Base-by-base conservation (phyloP, 192 early-diverging fungal genomes). In the Fimicolochytrium jonesii region DNA sequence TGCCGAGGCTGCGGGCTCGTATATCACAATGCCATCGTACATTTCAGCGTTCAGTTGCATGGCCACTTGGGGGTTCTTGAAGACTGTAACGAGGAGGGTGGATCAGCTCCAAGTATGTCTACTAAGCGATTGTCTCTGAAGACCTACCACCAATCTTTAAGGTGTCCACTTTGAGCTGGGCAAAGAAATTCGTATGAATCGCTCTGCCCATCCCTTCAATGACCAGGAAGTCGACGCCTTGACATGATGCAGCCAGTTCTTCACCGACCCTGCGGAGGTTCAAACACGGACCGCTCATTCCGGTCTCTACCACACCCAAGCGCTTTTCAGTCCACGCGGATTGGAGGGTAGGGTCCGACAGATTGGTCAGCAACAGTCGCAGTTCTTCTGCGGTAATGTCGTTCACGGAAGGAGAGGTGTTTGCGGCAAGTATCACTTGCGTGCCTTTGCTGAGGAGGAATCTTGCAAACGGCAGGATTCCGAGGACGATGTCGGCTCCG, bases 181-280 rank as follows among this genome's bases (percentile, higher is more conserved):
- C 86, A 53, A 59, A 70, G 67, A 81, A 90, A 61, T 92, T 92
- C 10, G 90, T 90, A 62, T 91, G 89, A 50, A 92, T 92, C 1
- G 90, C 90, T 0, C 89, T 67, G 2, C 81, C 87, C 87, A 88
- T 88, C 32, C 87, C 87, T 42, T 89, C 90, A 23, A 92, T 73
- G 9, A 90, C 76, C 5, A 92, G 83, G n/a, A 92, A 73, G 56
- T 92, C 90, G 13, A 73, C 89, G 35, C 66, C 79, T 3, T 56
- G 32, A 45, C 73, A 72, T 17, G 56, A 77, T 0, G 36, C 34
- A 0, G 80, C 79, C 33, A 92, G 67, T 20, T 85, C 80, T 42
- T 83, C 82, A 52, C 81, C 75, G 18, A 92, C 73, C 26, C 80
- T 71, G 15, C 77, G 48, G 50, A 92, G 66, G 61, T 92, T 89